Evolutionary conservation across 202 grass and related monocot species (phyloP).

Genomic region (Panicum hallii): DNA sequence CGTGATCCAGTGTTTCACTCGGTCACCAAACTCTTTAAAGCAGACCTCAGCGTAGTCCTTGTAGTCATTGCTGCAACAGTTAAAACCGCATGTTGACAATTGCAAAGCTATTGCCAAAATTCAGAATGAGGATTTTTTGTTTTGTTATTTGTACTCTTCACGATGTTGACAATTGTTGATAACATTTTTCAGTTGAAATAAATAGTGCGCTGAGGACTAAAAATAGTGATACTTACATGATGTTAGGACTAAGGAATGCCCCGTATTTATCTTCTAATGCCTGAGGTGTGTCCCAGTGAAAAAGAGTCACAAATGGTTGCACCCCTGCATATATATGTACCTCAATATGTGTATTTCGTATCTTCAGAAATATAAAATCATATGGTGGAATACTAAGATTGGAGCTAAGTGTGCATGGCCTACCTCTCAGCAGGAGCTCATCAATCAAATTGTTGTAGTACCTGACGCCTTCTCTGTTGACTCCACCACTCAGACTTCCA

Average conservation of each 20-base stretch:
- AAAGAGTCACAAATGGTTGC: conserved; percentile 69
- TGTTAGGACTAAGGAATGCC: conserved; percentile 56
- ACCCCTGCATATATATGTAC: conserved; percentile 46
- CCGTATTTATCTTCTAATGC: conserved; percentile 68
- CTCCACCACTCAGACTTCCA: conserved; percentile 63
- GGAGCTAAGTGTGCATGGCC: neutral
- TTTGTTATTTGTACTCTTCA: neutral
- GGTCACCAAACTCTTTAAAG: conserved; percentile 68
- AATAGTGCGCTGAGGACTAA: neutral
- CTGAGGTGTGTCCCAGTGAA: conserved; percentile 82
- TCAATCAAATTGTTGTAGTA: conserved; percentile 80
- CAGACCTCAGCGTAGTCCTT: conserved; percentile 61
- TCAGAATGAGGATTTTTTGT: neutral
- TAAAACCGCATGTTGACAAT: neutral
- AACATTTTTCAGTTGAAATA: neutral
- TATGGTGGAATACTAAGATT: neutral
- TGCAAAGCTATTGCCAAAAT: neutral
- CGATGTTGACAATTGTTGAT: neutral
- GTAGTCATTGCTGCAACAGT: conserved; percentile 57
- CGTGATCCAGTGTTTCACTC: conserved; percentile 80
- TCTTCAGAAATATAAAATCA: neutral
- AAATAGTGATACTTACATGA: conserved; percentile 48
- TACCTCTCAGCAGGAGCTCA: conserved; percentile 65
- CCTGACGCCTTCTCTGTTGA: conserved; percentile 66
- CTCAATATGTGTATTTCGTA: too few relatives aligned